phyloP scores from a whole-genome alignment of 768 basidiomycete genomes.

The Stropharia rugosoannulata region DNA sequence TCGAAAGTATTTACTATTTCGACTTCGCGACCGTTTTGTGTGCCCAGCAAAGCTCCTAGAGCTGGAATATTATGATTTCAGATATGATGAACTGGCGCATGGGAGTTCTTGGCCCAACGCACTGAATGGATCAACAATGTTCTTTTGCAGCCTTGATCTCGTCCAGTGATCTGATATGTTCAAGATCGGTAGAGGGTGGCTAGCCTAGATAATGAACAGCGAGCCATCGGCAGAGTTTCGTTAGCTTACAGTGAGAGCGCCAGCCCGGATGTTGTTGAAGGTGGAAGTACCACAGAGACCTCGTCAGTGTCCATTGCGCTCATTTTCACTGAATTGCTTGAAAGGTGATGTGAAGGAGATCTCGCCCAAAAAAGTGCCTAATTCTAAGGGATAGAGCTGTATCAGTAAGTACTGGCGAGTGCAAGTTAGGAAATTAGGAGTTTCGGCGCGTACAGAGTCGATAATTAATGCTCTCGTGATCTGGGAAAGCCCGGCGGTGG shows the following conservation, averaged over 20 bases:
- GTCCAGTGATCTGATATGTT: conserved; percentile 97
- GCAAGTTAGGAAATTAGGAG: no score
- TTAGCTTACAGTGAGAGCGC: conserved; percentile 68
- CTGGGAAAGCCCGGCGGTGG: no score
- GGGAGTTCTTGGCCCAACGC: conserved; percentile 12
- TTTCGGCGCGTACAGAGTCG: no score
- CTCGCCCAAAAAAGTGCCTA: neutral
- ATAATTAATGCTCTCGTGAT: no score
- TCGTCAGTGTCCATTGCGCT: conserved; percentile 81
- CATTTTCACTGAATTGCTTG: conserved; percentile 25
- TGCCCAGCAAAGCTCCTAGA: conserved; percentile 90
- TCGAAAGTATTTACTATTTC: conserved; percentile 99
- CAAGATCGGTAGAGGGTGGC: conserved; percentile 94
- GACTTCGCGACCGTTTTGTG: conserved; percentile 90
- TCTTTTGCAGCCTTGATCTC: conserved; percentile 74
- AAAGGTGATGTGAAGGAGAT: neutral
- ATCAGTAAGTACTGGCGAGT: no score
- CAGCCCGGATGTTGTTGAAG: conserved; percentile 70
- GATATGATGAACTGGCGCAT: conserved; percentile 5
- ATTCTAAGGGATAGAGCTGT: neutral
- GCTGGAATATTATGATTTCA: conserved; percentile 44
- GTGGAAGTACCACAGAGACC: conserved; percentile 68
- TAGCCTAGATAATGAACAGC: conserved; percentile 34
- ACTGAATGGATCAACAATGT: conserved; percentile 65
- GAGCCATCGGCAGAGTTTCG: neutral